Evolutionary conservation across 1,139 yeast species (phyloP).

Genomic region (Geotrichum phurueaensis): DNA sequence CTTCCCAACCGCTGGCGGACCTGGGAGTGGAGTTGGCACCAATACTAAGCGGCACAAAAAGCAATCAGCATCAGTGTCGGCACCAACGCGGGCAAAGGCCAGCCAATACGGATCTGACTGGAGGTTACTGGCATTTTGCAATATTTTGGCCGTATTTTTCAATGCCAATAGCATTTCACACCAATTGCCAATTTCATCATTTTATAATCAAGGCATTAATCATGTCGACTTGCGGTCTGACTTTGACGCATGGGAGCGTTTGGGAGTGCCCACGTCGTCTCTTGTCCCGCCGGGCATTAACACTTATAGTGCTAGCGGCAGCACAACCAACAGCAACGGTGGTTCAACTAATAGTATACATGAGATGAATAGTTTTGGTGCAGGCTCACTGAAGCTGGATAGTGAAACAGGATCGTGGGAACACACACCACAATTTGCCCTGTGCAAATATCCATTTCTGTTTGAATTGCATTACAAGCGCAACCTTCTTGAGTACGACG

Average conservation of each 20-base stretch:
- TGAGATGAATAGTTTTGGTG: not conserved
- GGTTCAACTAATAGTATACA: not conserved
- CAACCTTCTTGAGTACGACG: constrained; percentile 66
- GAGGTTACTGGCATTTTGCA: constrained; percentile 66
- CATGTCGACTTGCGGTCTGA: constrained; percentile 69
- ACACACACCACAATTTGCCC: constrained; percentile 25
- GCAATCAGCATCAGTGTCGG: not conserved
- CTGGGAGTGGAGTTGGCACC: not conserved
- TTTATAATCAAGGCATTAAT: constrained; percentile 79
- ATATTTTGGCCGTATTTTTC: constrained; percentile 50
- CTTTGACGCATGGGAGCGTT: constrained; percentile 72
- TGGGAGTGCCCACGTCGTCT: constrained; percentile 18
- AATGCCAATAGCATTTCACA: constrained; percentile 45
- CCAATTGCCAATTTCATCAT: constrained; percentile 47
- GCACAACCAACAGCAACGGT: not conserved
- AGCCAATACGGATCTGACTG: constrained; percentile 73
- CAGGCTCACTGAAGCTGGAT: constrained; percentile 10
- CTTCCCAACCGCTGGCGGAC: not conserved
- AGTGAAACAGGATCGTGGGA: constrained; percentile 5
- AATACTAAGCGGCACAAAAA: not conserved
- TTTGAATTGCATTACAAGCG: constrained; percentile 45
- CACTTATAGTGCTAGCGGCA: not conserved
- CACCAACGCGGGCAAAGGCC: constrained; percentile 39
- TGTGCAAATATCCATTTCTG: constrained; percentile 80
- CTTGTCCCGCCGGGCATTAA: not conserved